These are phyloP conservation scores for Boletus patriciae DNA, from an alignment of 768 basidiomycete genomes.

Conservation along the genomic window DNA sequence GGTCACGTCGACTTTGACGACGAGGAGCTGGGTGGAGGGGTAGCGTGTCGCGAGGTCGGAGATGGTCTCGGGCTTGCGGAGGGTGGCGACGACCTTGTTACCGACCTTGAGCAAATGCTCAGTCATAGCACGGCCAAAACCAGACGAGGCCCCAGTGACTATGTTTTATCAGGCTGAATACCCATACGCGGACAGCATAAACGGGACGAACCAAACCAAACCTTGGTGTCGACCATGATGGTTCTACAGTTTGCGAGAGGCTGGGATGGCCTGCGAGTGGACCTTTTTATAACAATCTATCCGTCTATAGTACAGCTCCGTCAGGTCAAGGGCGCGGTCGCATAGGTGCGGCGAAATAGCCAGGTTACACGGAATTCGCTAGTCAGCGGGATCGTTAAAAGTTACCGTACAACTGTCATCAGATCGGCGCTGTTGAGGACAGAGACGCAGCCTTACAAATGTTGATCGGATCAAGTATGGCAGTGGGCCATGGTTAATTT, in stretches of 20 bases:
- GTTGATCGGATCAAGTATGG: neutral
- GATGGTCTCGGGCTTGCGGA: slow-evolving; percentile 39
- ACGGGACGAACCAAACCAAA: no score
- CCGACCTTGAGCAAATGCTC: slow-evolving; percentile 36
- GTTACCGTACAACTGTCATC: neutral
- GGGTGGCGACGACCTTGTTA: slow-evolving; percentile 42
- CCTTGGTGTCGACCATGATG: slow-evolving; percentile 11
- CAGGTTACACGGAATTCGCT: no score
- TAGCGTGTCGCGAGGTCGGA: slow-evolving; percentile 27
- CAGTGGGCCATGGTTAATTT: no score
- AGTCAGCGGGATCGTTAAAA: neutral
- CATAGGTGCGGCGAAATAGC: neutral
- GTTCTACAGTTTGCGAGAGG: neutral
- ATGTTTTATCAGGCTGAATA: neutral
- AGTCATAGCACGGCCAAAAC: slow-evolving; percentile 38
- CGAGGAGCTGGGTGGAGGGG: slow-evolving; percentile 26
- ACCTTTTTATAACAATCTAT: neutral
- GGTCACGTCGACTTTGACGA: slow-evolving; percentile 37
- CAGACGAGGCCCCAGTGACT: slow-evolving; percentile 40
- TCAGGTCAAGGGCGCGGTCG: neutral
- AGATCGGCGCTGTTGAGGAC: neutral
- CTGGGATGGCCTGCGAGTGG: neutral
- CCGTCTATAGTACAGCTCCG: neutral
- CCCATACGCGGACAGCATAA: neutral
- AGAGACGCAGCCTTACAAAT: neutral